A percentile compares a stretch with the other conserved stretches of the same genome.
Conservation (phyloP, 768 basidiomycete species). For the Rhizopogon vinicolor region DNA sequence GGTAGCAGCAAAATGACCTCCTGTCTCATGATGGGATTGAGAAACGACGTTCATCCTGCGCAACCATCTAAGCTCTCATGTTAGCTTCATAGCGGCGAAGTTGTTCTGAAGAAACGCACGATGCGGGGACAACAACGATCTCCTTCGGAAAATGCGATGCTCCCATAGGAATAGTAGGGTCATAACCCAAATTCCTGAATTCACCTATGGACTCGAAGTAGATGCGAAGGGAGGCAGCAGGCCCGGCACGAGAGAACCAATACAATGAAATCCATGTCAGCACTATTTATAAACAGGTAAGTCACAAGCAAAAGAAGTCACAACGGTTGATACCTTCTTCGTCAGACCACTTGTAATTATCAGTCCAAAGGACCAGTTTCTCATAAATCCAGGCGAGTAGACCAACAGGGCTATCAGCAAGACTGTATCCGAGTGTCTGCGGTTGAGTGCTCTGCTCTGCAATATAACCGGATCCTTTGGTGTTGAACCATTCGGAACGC, state of each 20-base stretch:
- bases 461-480: constrained; percentile 26
- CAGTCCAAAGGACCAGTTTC: constrained; percentile 35
- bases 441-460: constrained; percentile 37
- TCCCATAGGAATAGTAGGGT: constrained; percentile 23
- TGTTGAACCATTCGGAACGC: constrained; percentile 12
- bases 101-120: constrained; percentile 25
- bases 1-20: constrained; percentile 57
- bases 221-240: constrained; percentile 35
- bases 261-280: constrained; percentile 52
- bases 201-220: constrained; percentile 41
- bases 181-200: constrained; percentile 27
- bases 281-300: constrained; percentile 31
- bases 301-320: neutral
- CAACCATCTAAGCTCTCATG: constrained; percentile 34
- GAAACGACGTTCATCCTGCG: constrained; percentile 37
- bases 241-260: too few species aligned
- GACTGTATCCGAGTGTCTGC: constrained; percentile 47
- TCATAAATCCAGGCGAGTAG: too few species aligned
- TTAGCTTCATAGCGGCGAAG: neutral
- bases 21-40: constrained; percentile 40
- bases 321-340: constrained; percentile 37
- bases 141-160: constrained; percentile 51
- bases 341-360: constrained; percentile 51
- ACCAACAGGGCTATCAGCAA: constrained; percentile 47
- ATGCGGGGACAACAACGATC: constrained; percentile 27